Evolutionary conservation across 2,329 filamentous ascomycete species (phyloP).

Genomic region (Diaporthe vexans): DNA sequence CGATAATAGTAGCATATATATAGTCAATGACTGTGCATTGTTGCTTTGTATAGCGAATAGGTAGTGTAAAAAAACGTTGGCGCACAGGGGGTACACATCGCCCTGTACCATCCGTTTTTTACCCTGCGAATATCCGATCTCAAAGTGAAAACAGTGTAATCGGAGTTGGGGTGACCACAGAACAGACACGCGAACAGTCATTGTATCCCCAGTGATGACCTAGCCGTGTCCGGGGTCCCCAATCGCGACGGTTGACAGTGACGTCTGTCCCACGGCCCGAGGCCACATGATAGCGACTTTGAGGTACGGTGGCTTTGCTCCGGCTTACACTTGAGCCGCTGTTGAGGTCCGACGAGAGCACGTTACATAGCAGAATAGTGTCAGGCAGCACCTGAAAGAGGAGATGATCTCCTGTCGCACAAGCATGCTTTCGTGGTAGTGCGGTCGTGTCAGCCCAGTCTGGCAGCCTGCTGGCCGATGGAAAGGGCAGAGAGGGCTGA

Average conservation of each 20-base stretch:
- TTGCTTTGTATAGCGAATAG: too few species aligned
- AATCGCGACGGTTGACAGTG: slow-evolving; percentile 13
- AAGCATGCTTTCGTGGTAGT: not conserved
- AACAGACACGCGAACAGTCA: slow-evolving; percentile 14
- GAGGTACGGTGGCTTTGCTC: slow-evolving; percentile 10
- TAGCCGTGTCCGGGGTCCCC: not conserved
- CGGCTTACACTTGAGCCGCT: slow-evolving; percentile 5
- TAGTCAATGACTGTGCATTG: too few species aligned
- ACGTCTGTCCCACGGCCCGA: slow-evolving; percentile 20
- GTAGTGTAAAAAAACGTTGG: too few species aligned
- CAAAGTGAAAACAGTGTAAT: slow-evolving; percentile 26
- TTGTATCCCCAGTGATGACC: not conserved
- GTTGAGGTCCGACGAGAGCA: slow-evolving; percentile 26
- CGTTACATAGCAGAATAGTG: slow-evolving; percentile 13
- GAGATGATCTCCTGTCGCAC: slow-evolving; percentile 24
- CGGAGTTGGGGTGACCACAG: not conserved
- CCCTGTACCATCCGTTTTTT: too few species aligned
- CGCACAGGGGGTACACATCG: too few species aligned
- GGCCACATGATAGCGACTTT: slow-evolving; percentile 26
- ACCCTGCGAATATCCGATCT: too few species aligned
- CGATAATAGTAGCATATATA: too few species aligned
- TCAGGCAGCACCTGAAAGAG: not conserved
- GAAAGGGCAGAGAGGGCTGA: not conserved
- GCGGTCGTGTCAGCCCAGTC: not conserved
- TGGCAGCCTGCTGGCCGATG: slow-evolving; percentile 7